Percentiles rank a stretch among this genome's conserved stretches.
Evolutionary conservation across 1,284 basidiomycete species (phyloP).

Genomic region (Leccinum holopus): DNA sequence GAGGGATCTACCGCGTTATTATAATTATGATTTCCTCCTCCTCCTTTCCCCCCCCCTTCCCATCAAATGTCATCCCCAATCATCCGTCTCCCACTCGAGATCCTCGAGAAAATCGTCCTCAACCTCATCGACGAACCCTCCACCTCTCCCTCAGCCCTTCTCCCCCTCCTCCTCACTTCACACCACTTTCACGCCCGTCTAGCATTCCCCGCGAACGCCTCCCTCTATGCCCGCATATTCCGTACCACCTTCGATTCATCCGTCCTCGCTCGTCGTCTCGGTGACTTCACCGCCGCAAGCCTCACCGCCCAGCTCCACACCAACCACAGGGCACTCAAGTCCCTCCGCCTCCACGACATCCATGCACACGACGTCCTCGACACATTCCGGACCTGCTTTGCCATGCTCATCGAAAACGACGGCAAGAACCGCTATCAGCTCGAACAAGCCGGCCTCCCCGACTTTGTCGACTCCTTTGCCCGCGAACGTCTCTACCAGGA

Average conservation of each 20-base stretch:
- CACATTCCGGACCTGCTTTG: conserved; percentile 48
- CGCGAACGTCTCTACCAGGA: too few species aligned
- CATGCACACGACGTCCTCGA: conserved; percentile 43
- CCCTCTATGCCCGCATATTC: conserved; percentile 63
- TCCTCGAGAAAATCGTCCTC: conserved; percentile 58
- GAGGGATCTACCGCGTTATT: conserved; percentile 14
- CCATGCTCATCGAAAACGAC: conserved; percentile 76
- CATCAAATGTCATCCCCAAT: conserved; percentile 25
- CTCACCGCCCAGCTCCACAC: conserved; percentile 47
- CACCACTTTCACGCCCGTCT: conserved; percentile 43
- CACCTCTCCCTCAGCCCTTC: conserved; percentile 42
- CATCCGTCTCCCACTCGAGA: conserved; percentile 51
- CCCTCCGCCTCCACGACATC: conserved; percentile 42
- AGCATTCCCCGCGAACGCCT: conserved; percentile 34
- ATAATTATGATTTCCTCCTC: conserved; percentile 2
- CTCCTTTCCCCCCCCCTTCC: neutral
- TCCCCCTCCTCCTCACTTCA: conserved; percentile 44
- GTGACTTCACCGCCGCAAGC: conserved; percentile 37
- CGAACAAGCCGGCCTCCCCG: conserved; percentile 47
- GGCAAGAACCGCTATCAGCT: conserved; percentile 69
- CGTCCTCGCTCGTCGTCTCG: conserved; percentile 52
- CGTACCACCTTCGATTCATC: conserved; percentile 58
- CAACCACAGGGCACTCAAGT: conserved; percentile 43
- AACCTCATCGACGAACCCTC: conserved; percentile 43
- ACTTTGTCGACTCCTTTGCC: conserved; percentile 35